Evolutionary conservation across 163 green algal species (phyloP).

Genomic region (Prototheca wickerhamii): DNA sequence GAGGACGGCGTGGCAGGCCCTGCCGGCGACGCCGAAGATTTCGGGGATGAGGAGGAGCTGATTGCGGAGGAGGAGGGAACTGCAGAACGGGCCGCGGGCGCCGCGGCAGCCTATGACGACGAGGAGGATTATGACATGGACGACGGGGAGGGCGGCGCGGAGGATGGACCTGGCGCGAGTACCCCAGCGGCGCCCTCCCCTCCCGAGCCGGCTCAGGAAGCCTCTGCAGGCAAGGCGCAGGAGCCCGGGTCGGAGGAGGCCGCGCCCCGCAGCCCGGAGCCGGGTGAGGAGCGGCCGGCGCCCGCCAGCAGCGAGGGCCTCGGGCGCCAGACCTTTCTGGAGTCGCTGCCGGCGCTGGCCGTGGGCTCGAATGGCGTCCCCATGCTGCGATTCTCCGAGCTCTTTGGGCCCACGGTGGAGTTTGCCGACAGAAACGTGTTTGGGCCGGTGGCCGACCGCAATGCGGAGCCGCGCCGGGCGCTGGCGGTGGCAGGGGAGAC

Average conservation of each 20-base stretch:
- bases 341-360: slow-evolving; percentile 14
- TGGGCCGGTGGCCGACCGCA: not conserved
- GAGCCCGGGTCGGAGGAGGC: too few species aligned
- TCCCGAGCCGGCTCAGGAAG: not conserved
- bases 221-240: not conserved
- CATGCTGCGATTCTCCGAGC: slow-evolving; percentile 24
- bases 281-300: too few species aligned
- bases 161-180: slow-evolving; percentile 1
- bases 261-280: too few species aligned
- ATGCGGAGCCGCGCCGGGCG: too few species aligned
- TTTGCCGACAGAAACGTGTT: not conserved
- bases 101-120: slow-evolving; percentile 23
- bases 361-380: not conserved
- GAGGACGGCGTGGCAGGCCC: slow-evolving; percentile 1
- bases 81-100: not conserved
- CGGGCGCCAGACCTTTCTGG: too few species aligned
- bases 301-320: too few species aligned
- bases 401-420: slow-evolving; percentile 10
- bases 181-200: too few species aligned
- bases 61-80: slow-evolving; percentile 27
- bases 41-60: slow-evolving; percentile 26
- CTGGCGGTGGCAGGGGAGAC: too few species aligned
- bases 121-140: slow-evolving; percentile 18
- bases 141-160: not conserved
- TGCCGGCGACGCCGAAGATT: slow-evolving; percentile 20